phyloP scores from a whole-genome alignment of 1,284 basidiomycete species.

The Pascua sp. region DNA sequence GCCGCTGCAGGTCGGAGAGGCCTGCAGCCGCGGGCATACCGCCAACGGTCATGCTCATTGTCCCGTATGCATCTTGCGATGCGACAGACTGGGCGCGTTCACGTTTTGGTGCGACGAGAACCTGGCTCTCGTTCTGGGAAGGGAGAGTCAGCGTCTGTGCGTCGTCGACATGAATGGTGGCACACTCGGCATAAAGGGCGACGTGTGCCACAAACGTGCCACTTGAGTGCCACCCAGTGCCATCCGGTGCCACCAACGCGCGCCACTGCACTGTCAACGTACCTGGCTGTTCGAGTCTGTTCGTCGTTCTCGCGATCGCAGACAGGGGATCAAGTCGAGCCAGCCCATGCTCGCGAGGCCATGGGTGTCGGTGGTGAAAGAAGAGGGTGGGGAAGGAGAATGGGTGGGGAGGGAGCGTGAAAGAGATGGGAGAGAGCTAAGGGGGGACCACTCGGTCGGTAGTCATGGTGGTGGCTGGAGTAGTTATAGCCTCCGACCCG shows the following conservation, averaged over 20 bases:
- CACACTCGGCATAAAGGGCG: not conserved
- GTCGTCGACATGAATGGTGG: not conserved
- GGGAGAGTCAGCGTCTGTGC: conserved; percentile 1
- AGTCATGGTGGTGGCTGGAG: too few relatives aligned
- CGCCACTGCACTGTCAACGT: not conserved
- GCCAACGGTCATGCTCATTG: conserved; percentile 12
- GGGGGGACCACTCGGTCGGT: too few relatives aligned
- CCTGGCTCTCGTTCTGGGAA: conserved; percentile 6
- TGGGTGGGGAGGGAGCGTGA: too few relatives aligned
- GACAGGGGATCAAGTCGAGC: conserved; percentile 7
- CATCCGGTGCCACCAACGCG: not conserved
- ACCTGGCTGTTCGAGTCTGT: not conserved
- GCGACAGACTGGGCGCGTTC: conserved; percentile 6
- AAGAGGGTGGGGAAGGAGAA: too few relatives aligned
- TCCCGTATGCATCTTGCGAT: conserved; percentile 14
- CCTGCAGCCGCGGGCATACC: not conserved
- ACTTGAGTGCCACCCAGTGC: not conserved
- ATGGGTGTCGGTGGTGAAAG: too few relatives aligned
- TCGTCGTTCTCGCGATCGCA: not conserved
- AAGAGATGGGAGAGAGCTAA: too few relatives aligned
- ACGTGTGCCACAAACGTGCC: not conserved
- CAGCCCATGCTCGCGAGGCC: conserved; percentile 9
- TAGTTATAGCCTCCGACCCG: too few relatives aligned
- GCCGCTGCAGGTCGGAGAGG: conserved; percentile 6
- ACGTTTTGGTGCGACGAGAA: conserved; percentile 10